phyloP scores from a whole-genome alignment of 1,284 basidiomycete species.

The Heterobasidion occidentale region DNA sequence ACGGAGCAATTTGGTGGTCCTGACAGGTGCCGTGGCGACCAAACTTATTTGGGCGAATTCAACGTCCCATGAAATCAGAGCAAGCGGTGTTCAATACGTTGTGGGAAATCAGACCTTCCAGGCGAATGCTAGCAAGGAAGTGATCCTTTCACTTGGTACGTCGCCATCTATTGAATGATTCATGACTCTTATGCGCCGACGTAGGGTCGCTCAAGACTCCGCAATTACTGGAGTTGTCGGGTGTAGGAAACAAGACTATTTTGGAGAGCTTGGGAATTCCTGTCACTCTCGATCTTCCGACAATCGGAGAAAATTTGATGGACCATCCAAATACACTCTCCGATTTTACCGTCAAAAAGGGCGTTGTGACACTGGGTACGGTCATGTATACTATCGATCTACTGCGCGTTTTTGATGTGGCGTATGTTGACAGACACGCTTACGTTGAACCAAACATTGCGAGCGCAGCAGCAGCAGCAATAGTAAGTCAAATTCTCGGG shows the following conservation, averaged over 20 bases:
- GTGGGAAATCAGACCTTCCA: constrained; percentile 2
- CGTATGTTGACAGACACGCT: background rate
- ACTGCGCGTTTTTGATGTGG: too few relatives aligned
- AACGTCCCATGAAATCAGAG: background rate
- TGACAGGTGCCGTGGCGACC: constrained; percentile 7
- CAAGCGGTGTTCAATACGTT: constrained; percentile 9
- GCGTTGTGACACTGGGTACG: background rate
- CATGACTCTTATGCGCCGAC: background rate
- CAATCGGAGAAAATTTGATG: background rate
- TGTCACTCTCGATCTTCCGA: background rate
- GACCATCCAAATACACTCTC: background rate
- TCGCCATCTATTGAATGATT: background rate
- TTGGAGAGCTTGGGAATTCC: background rate
- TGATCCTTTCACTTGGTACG: constrained; percentile 7
- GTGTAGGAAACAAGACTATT: background rate
- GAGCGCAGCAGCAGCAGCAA: background rate
- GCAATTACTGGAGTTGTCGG: background rate
- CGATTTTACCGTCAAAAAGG: background rate
- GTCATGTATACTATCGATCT: too few relatives aligned
- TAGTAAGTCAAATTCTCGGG: background rate
- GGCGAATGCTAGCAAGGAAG: constrained; percentile 6
- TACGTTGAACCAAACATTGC: background rate
- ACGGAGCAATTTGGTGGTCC: constrained; percentile 3
- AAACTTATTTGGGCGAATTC: constrained; percentile 3
- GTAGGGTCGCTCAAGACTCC: background rate